A percentile compares a stretch with the other conserved stretches of the same genome.
Conservation (phyloP, 139 green algal species). For the Chlamydomonas schloesseri region DNA sequence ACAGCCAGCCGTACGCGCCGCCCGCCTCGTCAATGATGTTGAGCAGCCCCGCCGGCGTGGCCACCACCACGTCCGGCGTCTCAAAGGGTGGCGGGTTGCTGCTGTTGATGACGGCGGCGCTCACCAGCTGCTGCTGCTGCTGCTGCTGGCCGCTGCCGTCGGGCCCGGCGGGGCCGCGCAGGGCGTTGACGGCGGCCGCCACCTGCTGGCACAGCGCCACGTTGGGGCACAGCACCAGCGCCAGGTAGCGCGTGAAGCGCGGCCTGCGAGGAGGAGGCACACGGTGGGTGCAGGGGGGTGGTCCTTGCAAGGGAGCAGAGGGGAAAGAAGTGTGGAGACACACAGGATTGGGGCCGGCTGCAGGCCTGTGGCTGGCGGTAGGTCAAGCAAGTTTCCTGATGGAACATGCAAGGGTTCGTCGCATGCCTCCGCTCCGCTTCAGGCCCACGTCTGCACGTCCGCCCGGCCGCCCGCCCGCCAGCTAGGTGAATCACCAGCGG, state of each 20-base stretch:
- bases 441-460: no score
- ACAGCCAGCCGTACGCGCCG: constrained; percentile 71
- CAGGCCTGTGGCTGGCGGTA: no score
- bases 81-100: constrained; percentile 68
- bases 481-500: no score
- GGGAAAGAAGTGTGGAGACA: no score
- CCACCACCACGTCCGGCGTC: constrained; percentile 78
- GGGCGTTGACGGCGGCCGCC: constrained; percentile 14
- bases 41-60: constrained; percentile 80
- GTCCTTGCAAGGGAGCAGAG: no score
- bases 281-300: no score
- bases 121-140: constrained; percentile 53
- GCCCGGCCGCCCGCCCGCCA: no score
- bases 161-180: constrained; percentile 47
- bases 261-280: background rate
- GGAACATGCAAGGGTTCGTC: no score
- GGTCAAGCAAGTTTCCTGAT: no score
- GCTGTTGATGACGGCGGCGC: constrained; percentile 60
- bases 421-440: no score
- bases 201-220: constrained; percentile 88
- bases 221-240: constrained; percentile 93
- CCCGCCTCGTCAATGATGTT: constrained; percentile 61
- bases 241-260: constrained; percentile 45
- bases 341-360: no score
- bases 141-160: no score